A percentile compares a stretch with the other conserved stretches of the same genome.
Conservation (phyloP, 352 stramenopile genomes). For the Globisporangium heterothallicum region DNA sequence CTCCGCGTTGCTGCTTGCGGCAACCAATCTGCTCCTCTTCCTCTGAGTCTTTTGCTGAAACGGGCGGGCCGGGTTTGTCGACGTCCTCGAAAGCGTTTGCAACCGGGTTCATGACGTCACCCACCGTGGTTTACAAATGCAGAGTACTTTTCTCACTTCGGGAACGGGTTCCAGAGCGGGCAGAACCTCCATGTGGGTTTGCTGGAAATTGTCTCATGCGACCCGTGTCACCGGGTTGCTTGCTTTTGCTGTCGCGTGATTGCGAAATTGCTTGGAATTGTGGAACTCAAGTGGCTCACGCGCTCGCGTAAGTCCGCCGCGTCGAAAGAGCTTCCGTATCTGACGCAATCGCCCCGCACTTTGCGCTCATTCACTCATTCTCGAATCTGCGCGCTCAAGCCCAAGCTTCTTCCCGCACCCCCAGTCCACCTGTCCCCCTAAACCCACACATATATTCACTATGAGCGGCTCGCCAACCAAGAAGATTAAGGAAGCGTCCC, state of each 20-base stretch:
- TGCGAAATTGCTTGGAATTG: slow-evolving; percentile 4
- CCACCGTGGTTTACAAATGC: not conserved
- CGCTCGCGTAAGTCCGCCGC: not conserved
- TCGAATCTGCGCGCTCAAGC: slow-evolving; percentile 54
- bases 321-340: not conserved
- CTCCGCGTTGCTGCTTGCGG: slow-evolving; percentile 14
- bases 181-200: not conserved
- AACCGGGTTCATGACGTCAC: not conserved
- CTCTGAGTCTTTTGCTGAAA: too few relatives aligned
- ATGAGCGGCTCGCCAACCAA: slow-evolving; percentile 67
- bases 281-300: slow-evolving; percentile 6
- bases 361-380: slow-evolving; percentile 36
- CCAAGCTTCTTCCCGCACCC: slow-evolving; percentile 22
- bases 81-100: not conserved
- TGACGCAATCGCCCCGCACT: slow-evolving; percentile 8
- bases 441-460: slow-evolving; percentile 7
- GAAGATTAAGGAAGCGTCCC: slow-evolving; percentile 67
- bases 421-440: not conserved
- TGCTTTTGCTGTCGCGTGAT: slow-evolving; percentile 3
- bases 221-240: slow-evolving; percentile 1
- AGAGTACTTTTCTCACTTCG: not conserved
- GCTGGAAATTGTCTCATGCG: slow-evolving; percentile 1
- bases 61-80: not conserved
- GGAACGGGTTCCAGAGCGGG: slow-evolving; percentile 1
- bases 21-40: not conserved